A percentile compares a stretch with the other conserved stretches of the same genome.
Conservation (phyloP, 2,329 filamentous ascomycete species). For the Venturia effusa region DNA sequence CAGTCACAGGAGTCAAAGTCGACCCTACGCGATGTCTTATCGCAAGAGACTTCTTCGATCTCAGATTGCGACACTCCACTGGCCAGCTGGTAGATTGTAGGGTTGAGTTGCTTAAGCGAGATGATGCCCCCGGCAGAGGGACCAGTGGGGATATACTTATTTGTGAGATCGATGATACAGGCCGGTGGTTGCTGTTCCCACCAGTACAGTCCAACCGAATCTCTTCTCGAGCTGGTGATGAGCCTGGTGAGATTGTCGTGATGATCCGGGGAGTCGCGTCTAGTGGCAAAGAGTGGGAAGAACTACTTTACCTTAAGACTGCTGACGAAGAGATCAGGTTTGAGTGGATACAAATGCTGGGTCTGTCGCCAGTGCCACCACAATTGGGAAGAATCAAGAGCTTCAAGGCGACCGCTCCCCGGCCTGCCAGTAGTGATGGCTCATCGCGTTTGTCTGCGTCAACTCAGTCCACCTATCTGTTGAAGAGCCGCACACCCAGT, state of each 20-base stretch:
- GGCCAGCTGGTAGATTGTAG: slow-evolving; percentile 84
- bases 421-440: slow-evolving; percentile 39
- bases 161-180: slow-evolving; percentile 70
- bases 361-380: slow-evolving; percentile 52
- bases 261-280: slow-evolving; percentile 71
- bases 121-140: slow-evolving; percentile 57
- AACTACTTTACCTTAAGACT: slow-evolving; percentile 66
- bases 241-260: slow-evolving; percentile 62
- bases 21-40: slow-evolving; percentile 72
- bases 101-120: slow-evolving; percentile 76
- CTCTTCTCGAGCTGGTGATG: slow-evolving; percentile 69
- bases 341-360: slow-evolving; percentile 86
- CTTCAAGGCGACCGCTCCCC: slow-evolving; percentile 35
- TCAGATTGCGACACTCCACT: slow-evolving; percentile 77
- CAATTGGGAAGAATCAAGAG: slow-evolving; percentile 41
- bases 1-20: slow-evolving; percentile 59
- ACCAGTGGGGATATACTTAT: slow-evolving; percentile 79
- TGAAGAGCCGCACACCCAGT: slow-evolving; percentile 33
- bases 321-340: slow-evolving; percentile 65
- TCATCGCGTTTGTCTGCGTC: slow-evolving; percentile 36
- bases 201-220: slow-evolving; percentile 63
- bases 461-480: slow-evolving; percentile 20
- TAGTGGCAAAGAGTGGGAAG: slow-evolving; percentile 61
- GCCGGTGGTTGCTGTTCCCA: slow-evolving; percentile 82
- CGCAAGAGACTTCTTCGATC: slow-evolving; percentile 80